Evolutionary conservation across 2,329 filamentous ascomycete species (phyloP), one percentile per base, ranked within the genome.

Genomic region (Ophiosphaerella korrae): DNA sequence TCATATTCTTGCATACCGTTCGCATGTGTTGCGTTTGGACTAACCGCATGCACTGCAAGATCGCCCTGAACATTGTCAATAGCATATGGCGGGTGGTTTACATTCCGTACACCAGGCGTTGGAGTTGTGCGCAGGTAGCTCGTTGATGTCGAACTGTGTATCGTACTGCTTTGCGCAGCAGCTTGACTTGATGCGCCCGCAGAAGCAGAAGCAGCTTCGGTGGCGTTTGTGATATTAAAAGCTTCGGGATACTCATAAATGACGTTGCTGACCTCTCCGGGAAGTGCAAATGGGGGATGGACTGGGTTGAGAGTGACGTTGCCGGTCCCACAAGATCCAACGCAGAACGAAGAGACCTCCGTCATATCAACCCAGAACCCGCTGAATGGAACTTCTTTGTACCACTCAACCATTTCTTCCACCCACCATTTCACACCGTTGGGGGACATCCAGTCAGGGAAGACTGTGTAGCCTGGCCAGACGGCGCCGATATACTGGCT

Each of bases 1-100:
- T 95, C 90, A 66, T 96, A 96, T 67, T 95, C 88, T 35, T 84
- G 71, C 1, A 84, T 78, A 3, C 89, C 89, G 60, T 90, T 88
- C 39, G 83, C 78, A 64, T 94, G 89, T 2, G 88, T 91, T 0
- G 90, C 87, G 63, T 94, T 91, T 0, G 89, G 89, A 52, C 84
- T 86, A 23, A 92, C 80, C 1, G 89, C 88, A 62, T 90, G 85
- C 2, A 87, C 85, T 13, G 84, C 86, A 18, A 93, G 79, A 63
- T 90, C 88, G 13, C 88, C 88, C 37, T 88, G 81, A 35, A 85
- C 82, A 67, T 92, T 84, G 69, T 92, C 86, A 66, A 93, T 87
- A 5, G 85, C 83, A 63, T 93, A 94, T 2, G 89, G 88, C 18
- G 90, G 90, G 60, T 86, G 80, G 63, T 91, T 84, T 49, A 93